phyloP scores from a whole-genome alignment of 345 rosid genomes.

The Lumnitzera littorea region DNA sequence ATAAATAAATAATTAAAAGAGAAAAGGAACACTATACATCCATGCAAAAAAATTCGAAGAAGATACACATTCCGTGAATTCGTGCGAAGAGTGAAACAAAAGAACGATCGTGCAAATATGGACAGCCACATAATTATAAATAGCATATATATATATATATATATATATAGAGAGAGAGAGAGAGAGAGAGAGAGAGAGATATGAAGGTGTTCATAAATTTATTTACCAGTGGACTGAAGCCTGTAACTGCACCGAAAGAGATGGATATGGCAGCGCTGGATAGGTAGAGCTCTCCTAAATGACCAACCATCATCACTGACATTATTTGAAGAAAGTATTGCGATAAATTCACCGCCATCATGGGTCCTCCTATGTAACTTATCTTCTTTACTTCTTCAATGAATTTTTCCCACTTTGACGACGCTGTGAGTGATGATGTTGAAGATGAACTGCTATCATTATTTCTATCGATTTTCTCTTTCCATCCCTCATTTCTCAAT shows the following conservation, averaged over 20 bases:
- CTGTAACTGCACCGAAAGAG: conserved; percentile 31
- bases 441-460: not conserved
- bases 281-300: conserved; percentile 34
- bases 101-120: too few species aligned
- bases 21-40: too few species aligned
- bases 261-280: conserved; percentile 38
- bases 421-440: not conserved
- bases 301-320: conserved; percentile 41
- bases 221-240: conserved; percentile 29
- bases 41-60: too few species aligned
- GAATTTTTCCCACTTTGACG: not conserved
- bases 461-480: not conserved
- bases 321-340: conserved; percentile 27
- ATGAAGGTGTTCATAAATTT: not conserved
- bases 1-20: too few species aligned
- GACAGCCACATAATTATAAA: too few species aligned
- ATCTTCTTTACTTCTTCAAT: conserved; percentile 21
- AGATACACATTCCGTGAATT: too few species aligned
- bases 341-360: conserved; percentile 32
- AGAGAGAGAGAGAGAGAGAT: not conserved
- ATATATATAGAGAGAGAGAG: not conserved
- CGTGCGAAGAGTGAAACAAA: not conserved
- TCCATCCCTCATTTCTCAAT: not conserved
- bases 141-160: not conserved
- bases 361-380: conserved; percentile 27